Conservation (phyloP, 345 rosid species). For the Citrus hindsii region DNA sequence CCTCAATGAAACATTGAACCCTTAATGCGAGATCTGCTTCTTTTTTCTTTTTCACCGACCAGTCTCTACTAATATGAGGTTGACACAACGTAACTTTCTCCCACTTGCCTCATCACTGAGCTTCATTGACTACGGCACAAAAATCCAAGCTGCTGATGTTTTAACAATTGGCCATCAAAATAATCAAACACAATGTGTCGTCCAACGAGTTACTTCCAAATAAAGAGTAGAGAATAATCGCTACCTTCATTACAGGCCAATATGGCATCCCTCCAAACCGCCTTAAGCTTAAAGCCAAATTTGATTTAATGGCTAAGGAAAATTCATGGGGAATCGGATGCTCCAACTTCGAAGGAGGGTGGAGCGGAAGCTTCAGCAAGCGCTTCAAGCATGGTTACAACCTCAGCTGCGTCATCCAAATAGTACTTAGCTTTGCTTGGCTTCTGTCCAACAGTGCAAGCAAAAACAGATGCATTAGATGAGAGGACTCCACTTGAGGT, state of each 20-base stretch:
- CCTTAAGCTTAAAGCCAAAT: constrained; percentile 2
- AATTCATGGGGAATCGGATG: constrained; percentile 32
- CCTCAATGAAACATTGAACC: not conserved
- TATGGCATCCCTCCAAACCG: not conserved
- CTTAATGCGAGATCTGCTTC: too few species aligned
- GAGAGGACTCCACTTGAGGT: constrained; percentile 36
- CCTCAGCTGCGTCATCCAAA: constrained; percentile 60
- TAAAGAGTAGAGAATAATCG: constrained; percentile 9
- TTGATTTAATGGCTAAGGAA: not conserved
- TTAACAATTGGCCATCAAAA: constrained; percentile 16
- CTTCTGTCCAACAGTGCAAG: constrained; percentile 94
- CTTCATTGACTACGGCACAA: not conserved
- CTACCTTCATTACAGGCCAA: constrained; percentile 19
- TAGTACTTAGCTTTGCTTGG: constrained; percentile 98
- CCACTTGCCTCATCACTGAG: not conserved
- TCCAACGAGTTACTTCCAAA: constrained; percentile 11
- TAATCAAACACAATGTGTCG: not conserved
- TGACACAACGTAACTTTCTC: not conserved
- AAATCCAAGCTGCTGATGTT: constrained; percentile 14
- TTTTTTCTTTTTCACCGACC: too few species aligned
- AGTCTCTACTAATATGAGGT: not conserved
- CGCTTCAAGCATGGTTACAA: constrained; percentile 53
- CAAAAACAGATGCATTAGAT: constrained; percentile 47
- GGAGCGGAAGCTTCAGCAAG: constrained; percentile 61
- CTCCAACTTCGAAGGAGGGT: constrained; percentile 10